These are phyloP conservation scores for Crucihimalaya himalaica DNA, from an alignment of 345 rosid species.

Conservation along the genomic window DNA sequence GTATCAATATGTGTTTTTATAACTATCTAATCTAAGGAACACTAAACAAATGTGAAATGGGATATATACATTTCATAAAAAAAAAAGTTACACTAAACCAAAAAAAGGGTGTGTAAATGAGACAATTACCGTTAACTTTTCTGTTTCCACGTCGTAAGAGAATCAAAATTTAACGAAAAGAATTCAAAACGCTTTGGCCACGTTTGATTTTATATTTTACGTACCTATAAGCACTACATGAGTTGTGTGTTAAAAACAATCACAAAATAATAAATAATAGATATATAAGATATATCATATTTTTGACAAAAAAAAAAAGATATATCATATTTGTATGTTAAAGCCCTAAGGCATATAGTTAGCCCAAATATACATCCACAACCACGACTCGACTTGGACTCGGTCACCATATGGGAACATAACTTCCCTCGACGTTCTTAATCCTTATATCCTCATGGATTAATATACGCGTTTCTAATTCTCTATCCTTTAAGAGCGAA, in stretches of 20 bases:
- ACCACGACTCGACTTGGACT: conserved; percentile 13
- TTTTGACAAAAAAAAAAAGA: too few relatives aligned
- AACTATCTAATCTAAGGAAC: too few relatives aligned
- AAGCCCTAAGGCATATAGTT: background rate
- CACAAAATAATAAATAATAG: background rate
- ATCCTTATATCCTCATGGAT: conserved; percentile 14
- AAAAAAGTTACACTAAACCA: background rate
- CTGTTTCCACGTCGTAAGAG: background rate
- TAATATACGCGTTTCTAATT: conserved; percentile 1
- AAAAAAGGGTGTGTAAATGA: background rate
- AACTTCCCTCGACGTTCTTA: conserved; percentile 14
- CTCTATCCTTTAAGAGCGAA: background rate
- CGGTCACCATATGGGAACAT: conserved; percentile 20
- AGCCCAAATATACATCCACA: conserved; percentile 12
- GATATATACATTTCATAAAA: too few relatives aligned
- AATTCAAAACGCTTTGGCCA: background rate
- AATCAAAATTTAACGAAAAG: background rate
- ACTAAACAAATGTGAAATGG: too few relatives aligned
- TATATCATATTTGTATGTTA: background rate
- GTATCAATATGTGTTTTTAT: background rate
- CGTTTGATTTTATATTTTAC: background rate
- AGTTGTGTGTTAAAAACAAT: background rate
- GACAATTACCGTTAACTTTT: background rate
- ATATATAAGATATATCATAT: background rate
- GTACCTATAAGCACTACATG: background rate